These are phyloP conservation scores for Fraxinus excelsior DNA, from an alignment of 257 asterid genomes.

Conservation along the genomic window DNA sequence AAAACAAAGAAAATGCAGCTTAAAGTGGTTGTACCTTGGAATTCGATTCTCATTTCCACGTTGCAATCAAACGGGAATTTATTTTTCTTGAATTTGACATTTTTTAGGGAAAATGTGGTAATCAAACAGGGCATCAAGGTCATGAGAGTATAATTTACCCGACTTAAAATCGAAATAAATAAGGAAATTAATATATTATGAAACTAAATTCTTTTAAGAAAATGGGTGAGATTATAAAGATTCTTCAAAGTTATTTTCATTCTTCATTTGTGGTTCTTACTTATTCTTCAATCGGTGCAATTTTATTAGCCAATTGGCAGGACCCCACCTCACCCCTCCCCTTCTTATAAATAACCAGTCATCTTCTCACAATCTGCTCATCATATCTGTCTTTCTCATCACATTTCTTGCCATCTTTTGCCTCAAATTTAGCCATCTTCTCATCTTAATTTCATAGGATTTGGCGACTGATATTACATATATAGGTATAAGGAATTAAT, in stretches of 20 bases:
- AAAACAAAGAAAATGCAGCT: no score
- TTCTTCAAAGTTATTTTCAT: conserved; percentile 1
- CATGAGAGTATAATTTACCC: no score
- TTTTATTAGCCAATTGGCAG: conserved; percentile 36
- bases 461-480: neutral
- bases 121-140: no score
- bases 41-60: no score
- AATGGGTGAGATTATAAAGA: neutral
- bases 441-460: neutral
- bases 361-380: conserved; percentile 23
- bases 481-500: conserved; percentile 12
- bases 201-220: neutral
- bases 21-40: no score
- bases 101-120: no score
- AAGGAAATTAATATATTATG: conserved; percentile 22
- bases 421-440: neutral
- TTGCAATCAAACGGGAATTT: no score
- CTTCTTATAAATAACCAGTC: conserved; percentile 29
- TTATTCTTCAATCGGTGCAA: conserved; percentile 39
- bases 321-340: conserved; percentile 23
- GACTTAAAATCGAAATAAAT: conserved; percentile 1
- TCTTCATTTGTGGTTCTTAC: conserved; percentile 55
- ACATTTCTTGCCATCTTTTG: neutral
- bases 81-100: no score
- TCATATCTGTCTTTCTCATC: conserved; percentile 9